Base-by-base conservation (phyloP, 805 yeast genomes). In the Maudiozyma barnettii region DNA sequence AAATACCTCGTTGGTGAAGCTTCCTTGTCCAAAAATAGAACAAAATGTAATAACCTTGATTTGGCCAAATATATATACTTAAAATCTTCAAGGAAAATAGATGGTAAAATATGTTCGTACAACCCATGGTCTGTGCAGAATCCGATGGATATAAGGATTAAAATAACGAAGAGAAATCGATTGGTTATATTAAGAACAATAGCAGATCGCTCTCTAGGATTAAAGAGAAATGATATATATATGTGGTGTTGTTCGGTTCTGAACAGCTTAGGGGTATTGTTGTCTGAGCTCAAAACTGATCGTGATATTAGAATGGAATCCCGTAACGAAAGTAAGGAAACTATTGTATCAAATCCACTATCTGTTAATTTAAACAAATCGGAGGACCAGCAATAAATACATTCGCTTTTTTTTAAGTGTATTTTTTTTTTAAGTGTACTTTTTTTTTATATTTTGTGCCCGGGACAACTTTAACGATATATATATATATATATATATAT, bases 221-320 rank as follows among this genome's bases (percentile, higher is more conserved):
- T 40, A 10, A 35, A 48, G 6, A 51, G 61, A 18, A 46, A 44
- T 18, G 62, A 60, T 35, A 51, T 60, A 2, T 56, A 54, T 37
- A 39, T 43, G 4, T 63, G 67, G 67, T 56, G 60, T 20, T 55
- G 63, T 37, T 41, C 57, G 1, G 55, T 54, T 38, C 41, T 61
- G 39, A 54, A 54, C 36, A 40, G 48, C 13, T 35, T 46, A 13
- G 66, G 66, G 19, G 44, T 57, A 39, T 47, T 59, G 0, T 37
- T 36, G 3, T 46, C 56, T 9, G 66, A 61, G 43, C 44, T 62
- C n/a, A 36, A 50, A 12, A n/a, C 54, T 1, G 58, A 57, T 41
- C 60, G 64, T 63, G 56, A 58, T 35, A 43, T 50, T 22, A 53
- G 51, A 18, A 19, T 56, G 20, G 14, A 16, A 36, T 16, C 39